Percentiles rank a stretch among this genome's conserved stretches.
Conservation (phyloP, 2,329 filamentous ascomycete species). For the Penicillium polonicum region DNA sequence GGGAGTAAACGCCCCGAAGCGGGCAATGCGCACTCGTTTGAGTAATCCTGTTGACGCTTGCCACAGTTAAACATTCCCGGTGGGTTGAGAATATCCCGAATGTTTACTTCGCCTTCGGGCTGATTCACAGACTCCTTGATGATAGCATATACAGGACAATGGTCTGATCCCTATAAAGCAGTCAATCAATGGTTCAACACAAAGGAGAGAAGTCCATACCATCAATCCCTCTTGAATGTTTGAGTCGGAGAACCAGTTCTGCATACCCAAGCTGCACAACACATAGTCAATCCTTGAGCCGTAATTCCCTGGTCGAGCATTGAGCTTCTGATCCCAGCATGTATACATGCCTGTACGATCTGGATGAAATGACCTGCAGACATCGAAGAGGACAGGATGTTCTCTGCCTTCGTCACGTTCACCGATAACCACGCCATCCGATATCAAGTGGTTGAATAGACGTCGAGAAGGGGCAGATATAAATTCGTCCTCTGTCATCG, state of each 20-base stretch:
- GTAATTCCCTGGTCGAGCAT: conserved; percentile 92
- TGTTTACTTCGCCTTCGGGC: conserved; percentile 51
- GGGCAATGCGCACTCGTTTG: conserved; percentile 62
- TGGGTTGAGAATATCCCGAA: conserved; percentile 77
- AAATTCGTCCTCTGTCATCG: conserved; percentile 68
- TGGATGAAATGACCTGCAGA: conserved; percentile 79
- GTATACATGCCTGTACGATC: conserved; percentile 88
- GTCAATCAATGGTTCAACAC: conserved; percentile 17
- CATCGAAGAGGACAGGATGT: conserved; percentile 73
- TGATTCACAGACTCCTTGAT: conserved; percentile 63
- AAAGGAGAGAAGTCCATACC: conserved; percentile 35
- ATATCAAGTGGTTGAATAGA: conserved; percentile 81
- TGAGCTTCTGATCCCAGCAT: conserved; percentile 93
- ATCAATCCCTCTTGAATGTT: conserved; percentile 92
- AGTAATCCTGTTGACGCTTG: conserved; percentile 64
- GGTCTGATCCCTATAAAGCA: conserved; percentile 71
- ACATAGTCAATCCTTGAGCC: conserved; percentile 93
- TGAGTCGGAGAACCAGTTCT: conserved; percentile 72
- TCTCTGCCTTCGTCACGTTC: conserved; percentile 68
- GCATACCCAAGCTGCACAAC: conserved; percentile 75
- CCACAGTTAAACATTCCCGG: conserved; percentile 68
- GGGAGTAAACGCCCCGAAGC: conserved; percentile 80
- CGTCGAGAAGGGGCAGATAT: conserved; percentile 69
- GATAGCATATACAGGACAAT: conserved; percentile 85
- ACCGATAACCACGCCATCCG: conserved; percentile 65